Percentiles rank a stretch among this genome's conserved stretches.
phyloP scores from a whole-genome alignment of 768 basidiomycete species.

The Collybiopsis luxurians region DNA sequence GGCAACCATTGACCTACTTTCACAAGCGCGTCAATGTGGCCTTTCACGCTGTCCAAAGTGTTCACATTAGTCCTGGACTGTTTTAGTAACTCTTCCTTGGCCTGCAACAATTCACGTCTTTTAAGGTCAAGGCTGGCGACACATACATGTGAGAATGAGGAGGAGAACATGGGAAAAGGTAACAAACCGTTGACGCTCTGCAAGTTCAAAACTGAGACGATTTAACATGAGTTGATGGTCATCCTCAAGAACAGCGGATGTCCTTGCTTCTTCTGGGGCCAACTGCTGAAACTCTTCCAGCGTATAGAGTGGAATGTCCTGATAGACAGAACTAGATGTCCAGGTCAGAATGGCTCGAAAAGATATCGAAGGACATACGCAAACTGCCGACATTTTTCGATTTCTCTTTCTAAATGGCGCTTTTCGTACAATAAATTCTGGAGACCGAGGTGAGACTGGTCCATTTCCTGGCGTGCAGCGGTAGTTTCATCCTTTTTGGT shows the following conservation, averaged over 20 bases:
- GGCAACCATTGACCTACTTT: slow-evolving; percentile 45
- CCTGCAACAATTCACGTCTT: slow-evolving; percentile 62
- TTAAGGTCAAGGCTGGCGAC: slow-evolving; percentile 62
- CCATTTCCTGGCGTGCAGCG: slow-evolving; percentile 84
- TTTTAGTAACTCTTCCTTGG: slow-evolving; percentile 79
- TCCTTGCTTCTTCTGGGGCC: slow-evolving; percentile 67
- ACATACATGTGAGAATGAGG: slow-evolving; percentile 2
- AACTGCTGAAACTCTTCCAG: slow-evolving; percentile 65
- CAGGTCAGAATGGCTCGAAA: background rate
- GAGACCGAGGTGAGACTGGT: slow-evolving; percentile 80
- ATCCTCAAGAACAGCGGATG: slow-evolving; percentile 58
- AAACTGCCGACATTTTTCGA: slow-evolving; percentile 90
- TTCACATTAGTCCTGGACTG: slow-evolving; percentile 71
- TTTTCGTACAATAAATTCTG: slow-evolving; percentile 91
- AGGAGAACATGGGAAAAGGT: slow-evolving; percentile 13
- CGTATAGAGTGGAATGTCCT: slow-evolving; percentile 76
- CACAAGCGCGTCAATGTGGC: slow-evolving; percentile 71
- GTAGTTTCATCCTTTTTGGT: slow-evolving; percentile 66
- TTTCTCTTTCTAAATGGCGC: slow-evolving; percentile 86
- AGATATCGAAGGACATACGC: slow-evolving; percentile 51
- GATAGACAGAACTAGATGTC: slow-evolving; percentile 77
- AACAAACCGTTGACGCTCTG: slow-evolving; percentile 79
- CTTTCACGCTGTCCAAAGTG: slow-evolving; percentile 76
- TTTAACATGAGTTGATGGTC: slow-evolving; percentile 87
- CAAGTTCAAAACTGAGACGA: slow-evolving; percentile 82